These are phyloP conservation scores for Moricandia moricandioides DNA, from an alignment of 345 rosid species.

Conservation along the genomic window DNA sequence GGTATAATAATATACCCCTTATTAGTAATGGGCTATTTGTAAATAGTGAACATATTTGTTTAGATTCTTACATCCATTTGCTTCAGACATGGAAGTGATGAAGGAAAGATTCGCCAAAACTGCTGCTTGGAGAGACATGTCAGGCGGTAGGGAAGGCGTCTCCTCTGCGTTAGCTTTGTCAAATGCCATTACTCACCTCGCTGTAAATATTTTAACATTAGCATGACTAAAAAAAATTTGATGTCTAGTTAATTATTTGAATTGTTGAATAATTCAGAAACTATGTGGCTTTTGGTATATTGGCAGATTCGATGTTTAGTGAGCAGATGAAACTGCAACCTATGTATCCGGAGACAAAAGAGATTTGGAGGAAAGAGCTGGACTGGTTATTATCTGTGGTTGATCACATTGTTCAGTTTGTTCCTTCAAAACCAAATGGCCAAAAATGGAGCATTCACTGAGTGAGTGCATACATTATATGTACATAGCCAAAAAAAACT, in stretches of 20 bases:
- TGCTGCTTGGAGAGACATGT: slow-evolving; percentile 74
- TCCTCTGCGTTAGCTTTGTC: slow-evolving; percentile 77
- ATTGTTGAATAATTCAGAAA: background rate
- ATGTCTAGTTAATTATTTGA: background rate
- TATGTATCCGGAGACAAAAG: slow-evolving; percentile 53
- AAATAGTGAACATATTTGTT: background rate
- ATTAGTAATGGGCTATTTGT: background rate
- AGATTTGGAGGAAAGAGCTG: slow-evolving; percentile 62
- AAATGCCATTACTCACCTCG: slow-evolving; percentile 47
- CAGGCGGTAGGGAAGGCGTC: slow-evolving; percentile 71
- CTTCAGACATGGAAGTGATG: slow-evolving; percentile 56
- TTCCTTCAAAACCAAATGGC: slow-evolving; percentile 57
- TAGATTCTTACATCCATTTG: background rate
- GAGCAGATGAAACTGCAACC: slow-evolving; percentile 57
- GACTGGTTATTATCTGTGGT: slow-evolving; percentile 67
- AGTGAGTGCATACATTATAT: slow-evolving; percentile 37
- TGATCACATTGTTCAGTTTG: slow-evolving; percentile 69
- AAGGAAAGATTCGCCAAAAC: slow-evolving; percentile 59
- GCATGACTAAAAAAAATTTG: background rate
- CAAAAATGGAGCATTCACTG: slow-evolving; percentile 62
- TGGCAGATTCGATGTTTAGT: slow-evolving; percentile 44
- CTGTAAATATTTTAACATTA: slow-evolving; percentile 25
- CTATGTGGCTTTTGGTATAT: background rate
- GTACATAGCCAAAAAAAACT: background rate
- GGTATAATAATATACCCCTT: background rate